Conservation (phyloP, 768 basidiomycete species). For the Boletus coccyginus region DNA sequence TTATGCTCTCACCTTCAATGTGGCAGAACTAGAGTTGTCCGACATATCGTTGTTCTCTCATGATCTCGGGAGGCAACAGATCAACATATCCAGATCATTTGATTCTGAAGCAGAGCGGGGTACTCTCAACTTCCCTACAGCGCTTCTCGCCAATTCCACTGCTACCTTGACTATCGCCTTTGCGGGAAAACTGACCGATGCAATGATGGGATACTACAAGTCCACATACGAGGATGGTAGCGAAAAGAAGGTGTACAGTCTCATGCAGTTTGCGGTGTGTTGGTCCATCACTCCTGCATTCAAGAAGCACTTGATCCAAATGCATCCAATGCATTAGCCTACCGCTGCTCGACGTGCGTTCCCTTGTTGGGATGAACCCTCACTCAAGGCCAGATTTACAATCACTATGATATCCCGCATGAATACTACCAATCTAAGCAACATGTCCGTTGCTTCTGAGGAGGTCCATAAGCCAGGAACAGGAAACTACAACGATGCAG, state of each 20-base stretch:
- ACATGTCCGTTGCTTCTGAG: constrained; percentile 79
- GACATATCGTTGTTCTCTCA: constrained; percentile 56
- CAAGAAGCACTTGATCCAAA: neutral
- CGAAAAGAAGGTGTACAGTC: constrained; percentile 61
- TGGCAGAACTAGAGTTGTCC: constrained; percentile 55
- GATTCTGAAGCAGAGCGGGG: constrained; percentile 66
- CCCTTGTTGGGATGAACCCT: constrained; percentile 93
- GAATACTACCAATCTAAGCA: constrained; percentile 76
- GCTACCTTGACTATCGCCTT: constrained; percentile 71
- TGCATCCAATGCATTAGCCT: constrained; percentile 44
- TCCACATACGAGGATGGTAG: constrained; percentile 62
- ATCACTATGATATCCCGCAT: constrained; percentile 78
- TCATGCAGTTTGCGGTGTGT: constrained; percentile 88
- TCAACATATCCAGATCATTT: constrained; percentile 42
- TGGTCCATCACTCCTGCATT: neutral
- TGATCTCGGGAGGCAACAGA: constrained; percentile 47
- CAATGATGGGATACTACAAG: constrained; percentile 84
- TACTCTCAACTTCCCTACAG: constrained; percentile 53
- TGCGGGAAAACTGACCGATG: constrained; percentile 60
- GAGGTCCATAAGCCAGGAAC: constrained; percentile 38
- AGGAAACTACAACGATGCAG: constrained; percentile 28
- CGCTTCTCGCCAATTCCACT: constrained; percentile 65
- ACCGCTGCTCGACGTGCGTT: constrained; percentile 82
- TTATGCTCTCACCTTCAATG: constrained; percentile 62
- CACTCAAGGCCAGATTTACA: constrained; percentile 79